These are phyloP conservation scores for Pisolithus marmoratus DNA, from an alignment of 768 basidiomycete species.

Conservation along the genomic window DNA sequence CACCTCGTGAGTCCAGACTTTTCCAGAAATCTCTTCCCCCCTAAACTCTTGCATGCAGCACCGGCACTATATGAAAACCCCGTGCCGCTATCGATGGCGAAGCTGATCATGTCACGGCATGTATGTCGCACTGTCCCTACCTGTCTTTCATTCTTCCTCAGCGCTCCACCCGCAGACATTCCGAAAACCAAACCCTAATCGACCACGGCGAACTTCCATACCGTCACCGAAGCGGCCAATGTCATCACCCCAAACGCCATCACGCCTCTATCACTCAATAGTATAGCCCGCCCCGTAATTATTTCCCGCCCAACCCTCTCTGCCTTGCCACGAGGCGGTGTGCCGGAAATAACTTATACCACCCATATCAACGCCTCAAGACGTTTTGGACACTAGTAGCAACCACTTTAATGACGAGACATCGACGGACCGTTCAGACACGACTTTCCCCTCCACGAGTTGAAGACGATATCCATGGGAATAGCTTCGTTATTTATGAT, in stretches of 20 bases:
- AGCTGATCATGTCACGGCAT: conserved; percentile 50
- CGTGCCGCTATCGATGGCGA: conserved; percentile 44
- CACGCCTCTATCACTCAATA: conserved; percentile 29
- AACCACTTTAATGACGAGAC: conserved; percentile 24
- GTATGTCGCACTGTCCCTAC: conserved; percentile 24
- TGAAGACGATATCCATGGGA: conserved; percentile 20
- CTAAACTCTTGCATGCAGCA: conserved; percentile 21
- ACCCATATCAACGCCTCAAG: conserved; percentile 15
- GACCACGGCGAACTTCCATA: conserved; percentile 18
- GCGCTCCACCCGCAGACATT: conserved; percentile 21
- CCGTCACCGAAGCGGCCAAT: conserved; percentile 15
- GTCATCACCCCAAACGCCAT: conserved; percentile 29
- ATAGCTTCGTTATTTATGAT: conserved; percentile 19
- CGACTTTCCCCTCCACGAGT: conserved; percentile 15
- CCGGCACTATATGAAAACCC: conserved; percentile 39
- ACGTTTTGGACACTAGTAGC: conserved; percentile 10
- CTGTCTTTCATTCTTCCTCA: neutral
- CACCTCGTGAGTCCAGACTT: conserved; percentile 22
- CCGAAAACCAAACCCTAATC: conserved; percentile 25
- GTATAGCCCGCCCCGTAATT: conserved; percentile 21
- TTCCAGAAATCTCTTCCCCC: neutral
- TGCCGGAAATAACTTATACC: conserved; percentile 24
- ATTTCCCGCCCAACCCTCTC: conserved; percentile 1
- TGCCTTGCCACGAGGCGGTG: neutral
- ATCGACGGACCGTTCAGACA: conserved; percentile 9